Percentiles rank a stretch among this genome's conserved stretches.
phyloP scores from a whole-genome alignment of 1,139 yeast species.

The Yamadazyma membranifaciens region DNA sequence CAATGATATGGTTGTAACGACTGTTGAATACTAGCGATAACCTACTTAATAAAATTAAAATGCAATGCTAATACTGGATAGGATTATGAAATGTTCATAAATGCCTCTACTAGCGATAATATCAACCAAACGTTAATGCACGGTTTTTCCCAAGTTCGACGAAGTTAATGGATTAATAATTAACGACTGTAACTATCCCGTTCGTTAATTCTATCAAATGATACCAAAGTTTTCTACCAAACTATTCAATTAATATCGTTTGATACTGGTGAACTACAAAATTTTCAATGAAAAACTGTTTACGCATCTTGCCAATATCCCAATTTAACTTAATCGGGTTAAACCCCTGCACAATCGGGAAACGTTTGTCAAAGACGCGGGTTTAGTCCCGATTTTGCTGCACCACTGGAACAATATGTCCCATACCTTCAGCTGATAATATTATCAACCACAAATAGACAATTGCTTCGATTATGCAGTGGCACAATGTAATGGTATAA shows the following conservation, averaged over 20 bases:
- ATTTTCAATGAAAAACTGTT: not conserved
- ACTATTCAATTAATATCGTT: not conserved
- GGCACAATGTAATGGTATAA: not conserved
- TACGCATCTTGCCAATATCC: constrained; percentile 1
- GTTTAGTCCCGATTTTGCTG: not conserved
- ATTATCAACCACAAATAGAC: not conserved
- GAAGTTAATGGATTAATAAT: too few relatives aligned
- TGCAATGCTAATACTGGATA: not conserved
- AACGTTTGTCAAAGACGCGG: not conserved
- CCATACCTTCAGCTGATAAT: not conserved
- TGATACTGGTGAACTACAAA: constrained; percentile 1
- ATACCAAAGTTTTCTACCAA: not conserved
- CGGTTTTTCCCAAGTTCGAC: too few relatives aligned
- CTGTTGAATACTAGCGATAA: too few relatives aligned
- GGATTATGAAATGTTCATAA: not conserved
- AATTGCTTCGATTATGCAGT: not conserved
- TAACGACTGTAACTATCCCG: too few relatives aligned
- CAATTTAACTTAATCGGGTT: constrained; percentile 10
- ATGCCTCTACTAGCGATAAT: not conserved
- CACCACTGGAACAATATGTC: not conserved
- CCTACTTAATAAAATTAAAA: not conserved
- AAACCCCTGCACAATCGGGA: constrained; percentile 9
- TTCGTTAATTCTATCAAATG: not conserved
- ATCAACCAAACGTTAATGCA: not conserved
- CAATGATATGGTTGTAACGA: too few relatives aligned